Conservation (phyloP, 1,139 yeast genomes). For the Pichia kudriavzevii region DNA sequence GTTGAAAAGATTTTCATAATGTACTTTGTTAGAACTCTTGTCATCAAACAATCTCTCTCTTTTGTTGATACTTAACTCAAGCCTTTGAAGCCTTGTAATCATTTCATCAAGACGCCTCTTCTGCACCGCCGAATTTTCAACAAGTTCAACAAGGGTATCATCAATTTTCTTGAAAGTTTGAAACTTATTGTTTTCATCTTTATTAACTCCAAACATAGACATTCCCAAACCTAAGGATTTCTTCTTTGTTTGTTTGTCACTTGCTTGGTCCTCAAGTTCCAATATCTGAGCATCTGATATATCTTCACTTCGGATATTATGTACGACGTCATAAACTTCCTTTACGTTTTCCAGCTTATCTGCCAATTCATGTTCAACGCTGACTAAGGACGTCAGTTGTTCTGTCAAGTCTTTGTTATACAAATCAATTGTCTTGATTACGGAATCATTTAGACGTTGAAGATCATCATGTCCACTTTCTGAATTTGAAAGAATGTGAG, state of each 20-base stretch:
- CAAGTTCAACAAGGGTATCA: slow-evolving; percentile 22
- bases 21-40: slow-evolving; percentile 23
- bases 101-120: slow-evolving; percentile 18
- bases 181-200: slow-evolving; percentile 2
- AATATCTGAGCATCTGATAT: slow-evolving; percentile 6
- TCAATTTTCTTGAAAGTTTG: slow-evolving; percentile 22
- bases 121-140: slow-evolving; percentile 11
- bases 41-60: slow-evolving; percentile 24
- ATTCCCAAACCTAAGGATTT: slow-evolving; percentile 1
- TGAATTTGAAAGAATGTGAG: slow-evolving; percentile 11
- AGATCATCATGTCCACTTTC: slow-evolving; percentile 2
- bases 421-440: slow-evolving; percentile 6
- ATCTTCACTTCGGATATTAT: slow-evolving; percentile 7
- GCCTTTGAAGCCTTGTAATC: slow-evolving; percentile 17
- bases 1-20: slow-evolving; percentile 25
- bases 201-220: slow-evolving; percentile 8
- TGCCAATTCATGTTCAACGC: slow-evolving; percentile 10
- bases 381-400: slow-evolving; percentile 8
- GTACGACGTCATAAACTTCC: slow-evolving; percentile 9
- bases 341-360: slow-evolving; percentile 7
- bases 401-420: slow-evolving; percentile 13
- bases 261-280: not conserved
- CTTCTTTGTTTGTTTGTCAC: not conserved
- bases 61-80: slow-evolving; percentile 21
- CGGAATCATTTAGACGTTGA: slow-evolving; percentile 8